Conservation (phyloP, 371 early-diverging fungal genomes). For the Apophysomyces elegans region DNA sequence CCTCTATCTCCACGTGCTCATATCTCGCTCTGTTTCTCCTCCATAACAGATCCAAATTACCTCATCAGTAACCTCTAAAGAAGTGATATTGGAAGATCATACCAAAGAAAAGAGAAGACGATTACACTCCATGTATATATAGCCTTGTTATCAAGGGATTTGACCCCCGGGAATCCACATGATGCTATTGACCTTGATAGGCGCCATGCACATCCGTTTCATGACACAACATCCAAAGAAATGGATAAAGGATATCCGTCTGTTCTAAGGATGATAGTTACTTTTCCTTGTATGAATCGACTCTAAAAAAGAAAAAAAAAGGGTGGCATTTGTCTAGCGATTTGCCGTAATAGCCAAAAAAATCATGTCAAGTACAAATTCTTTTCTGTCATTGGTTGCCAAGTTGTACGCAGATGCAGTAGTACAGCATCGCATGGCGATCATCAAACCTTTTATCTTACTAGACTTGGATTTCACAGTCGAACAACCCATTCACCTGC, state of each 20-base stretch:
- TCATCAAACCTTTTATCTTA: conserved; percentile 2
- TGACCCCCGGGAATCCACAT: no score
- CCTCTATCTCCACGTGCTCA: background rate
- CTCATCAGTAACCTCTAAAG: background rate
- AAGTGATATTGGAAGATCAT: no score
- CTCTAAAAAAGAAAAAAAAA: background rate
- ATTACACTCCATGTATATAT: no score
- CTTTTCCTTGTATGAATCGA: no score
- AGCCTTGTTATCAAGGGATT: no score
- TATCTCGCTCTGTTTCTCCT: background rate
- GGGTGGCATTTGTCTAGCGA: background rate
- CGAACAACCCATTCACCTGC: background rate
- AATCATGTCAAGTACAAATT: no score
- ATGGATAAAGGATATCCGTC: background rate
- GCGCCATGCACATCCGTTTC: background rate
- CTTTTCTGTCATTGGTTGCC: conserved; percentile 1
- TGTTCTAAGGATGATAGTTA: no score
- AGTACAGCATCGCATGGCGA: conserved; percentile 6
- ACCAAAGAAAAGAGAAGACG: background rate
- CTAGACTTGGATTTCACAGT: background rate
- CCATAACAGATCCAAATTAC: background rate
- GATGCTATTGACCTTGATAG: no score
- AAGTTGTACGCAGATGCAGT: conserved; percentile 11
- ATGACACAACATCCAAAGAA: conserved; percentile 12
- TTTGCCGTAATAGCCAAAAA: background rate